Conservation (phyloP, 2,329 filamentous ascomycete species). For the Phaeosphaeria sp. region DNA sequence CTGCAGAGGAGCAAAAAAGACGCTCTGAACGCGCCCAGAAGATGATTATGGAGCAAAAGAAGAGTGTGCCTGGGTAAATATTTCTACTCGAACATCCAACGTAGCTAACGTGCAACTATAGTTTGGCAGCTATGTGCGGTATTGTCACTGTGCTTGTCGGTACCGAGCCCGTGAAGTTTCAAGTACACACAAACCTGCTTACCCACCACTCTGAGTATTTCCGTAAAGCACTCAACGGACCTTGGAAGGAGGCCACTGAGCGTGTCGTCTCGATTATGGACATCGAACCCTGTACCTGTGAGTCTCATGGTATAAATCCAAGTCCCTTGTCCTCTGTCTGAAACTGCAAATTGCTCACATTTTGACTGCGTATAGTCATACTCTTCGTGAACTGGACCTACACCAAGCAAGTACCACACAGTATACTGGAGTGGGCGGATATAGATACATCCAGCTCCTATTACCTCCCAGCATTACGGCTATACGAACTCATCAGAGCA, state of each 20-base stretch:
- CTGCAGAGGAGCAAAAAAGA: no score
- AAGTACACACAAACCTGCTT: background rate
- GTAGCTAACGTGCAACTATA: background rate
- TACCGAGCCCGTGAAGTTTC: background rate
- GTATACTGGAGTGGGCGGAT: background rate
- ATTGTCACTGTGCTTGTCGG: background rate
- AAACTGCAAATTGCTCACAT: background rate
- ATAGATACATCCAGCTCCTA: background rate
- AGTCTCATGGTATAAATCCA: background rate
- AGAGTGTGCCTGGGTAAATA: background rate
- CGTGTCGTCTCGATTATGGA: constrained; percentile 4
- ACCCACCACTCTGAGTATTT: constrained; percentile 22
- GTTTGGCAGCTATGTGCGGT: background rate
- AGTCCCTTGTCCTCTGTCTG: background rate
- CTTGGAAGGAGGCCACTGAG: constrained; percentile 12
- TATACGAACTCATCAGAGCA: background rate
- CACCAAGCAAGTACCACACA: constrained; percentile 2
- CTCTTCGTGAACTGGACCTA: constrained; percentile 8
- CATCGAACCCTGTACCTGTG: constrained; percentile 3
- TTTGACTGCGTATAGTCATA: background rate
- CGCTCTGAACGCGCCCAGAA: background rate
- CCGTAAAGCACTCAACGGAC: constrained; percentile 11
- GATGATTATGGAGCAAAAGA: background rate
- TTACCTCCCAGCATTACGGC: background rate
- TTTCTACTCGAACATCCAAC: background rate